A percentile compares a stretch with the other conserved stretches of the same genome.
Evolutionary conservation across 1,284 basidiomycete species (phyloP).

Genomic region (Leccinum fuscescens): DNA sequence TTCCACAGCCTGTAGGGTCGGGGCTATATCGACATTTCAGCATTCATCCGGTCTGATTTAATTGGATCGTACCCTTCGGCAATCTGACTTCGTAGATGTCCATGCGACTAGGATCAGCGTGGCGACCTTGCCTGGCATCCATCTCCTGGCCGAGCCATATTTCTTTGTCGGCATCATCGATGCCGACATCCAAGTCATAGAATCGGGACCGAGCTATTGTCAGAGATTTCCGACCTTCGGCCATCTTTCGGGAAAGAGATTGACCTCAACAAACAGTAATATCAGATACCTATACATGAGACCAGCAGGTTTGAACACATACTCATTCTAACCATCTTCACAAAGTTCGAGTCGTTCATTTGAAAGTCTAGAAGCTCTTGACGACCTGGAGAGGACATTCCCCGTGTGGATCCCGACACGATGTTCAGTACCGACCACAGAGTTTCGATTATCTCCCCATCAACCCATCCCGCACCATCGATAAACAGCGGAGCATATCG

Average conservation of each 20-base stretch:
- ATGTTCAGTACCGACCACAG: background rate
- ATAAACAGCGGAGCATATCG: constrained; percentile 1
- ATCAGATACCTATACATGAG: background rate
- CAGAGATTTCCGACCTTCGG: background rate
- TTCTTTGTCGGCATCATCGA: background rate
- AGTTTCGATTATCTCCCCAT: background rate
- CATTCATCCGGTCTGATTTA: too few species aligned
- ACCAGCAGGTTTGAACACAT: background rate
- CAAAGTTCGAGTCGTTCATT: background rate
- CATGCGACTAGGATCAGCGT: background rate
- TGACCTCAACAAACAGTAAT: background rate
- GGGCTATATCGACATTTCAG: background rate
- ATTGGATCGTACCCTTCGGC: background rate
- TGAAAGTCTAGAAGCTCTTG: background rate
- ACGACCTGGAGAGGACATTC: background rate
- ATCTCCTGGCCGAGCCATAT: background rate
- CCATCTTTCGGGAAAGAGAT: background rate
- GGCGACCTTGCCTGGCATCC: background rate
- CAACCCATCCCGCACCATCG: background rate
- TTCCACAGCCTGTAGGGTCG: background rate
- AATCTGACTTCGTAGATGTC: background rate
- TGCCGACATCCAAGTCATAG: background rate
- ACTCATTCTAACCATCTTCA: background rate
- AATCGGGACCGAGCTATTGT: background rate
- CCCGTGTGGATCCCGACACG: background rate